A percentile compares a stretch with the other conserved stretches of the same genome.
These are phyloP conservation scores for Quercus rubra DNA, from an alignment of 306 rosid species.

Conservation along the genomic window DNA sequence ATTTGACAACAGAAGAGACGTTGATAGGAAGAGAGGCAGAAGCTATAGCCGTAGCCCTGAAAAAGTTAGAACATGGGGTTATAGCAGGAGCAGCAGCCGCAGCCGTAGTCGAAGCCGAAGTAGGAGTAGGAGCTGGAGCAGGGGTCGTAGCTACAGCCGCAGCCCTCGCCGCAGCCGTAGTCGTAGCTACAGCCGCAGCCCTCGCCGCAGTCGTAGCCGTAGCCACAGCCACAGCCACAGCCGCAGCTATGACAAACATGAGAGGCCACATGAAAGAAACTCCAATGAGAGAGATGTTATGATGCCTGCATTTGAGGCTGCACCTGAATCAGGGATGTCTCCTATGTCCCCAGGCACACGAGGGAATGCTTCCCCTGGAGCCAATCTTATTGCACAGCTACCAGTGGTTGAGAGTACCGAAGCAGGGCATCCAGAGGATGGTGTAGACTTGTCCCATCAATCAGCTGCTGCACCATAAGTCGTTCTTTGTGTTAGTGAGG, in stretches of 20 bases:
- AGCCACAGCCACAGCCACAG: slow-evolving; percentile 28
- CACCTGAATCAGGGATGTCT: slow-evolving; percentile 34
- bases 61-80: slow-evolving; percentile 90
- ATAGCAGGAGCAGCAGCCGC: slow-evolving; percentile 34
- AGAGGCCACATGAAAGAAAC: slow-evolving; percentile 28
- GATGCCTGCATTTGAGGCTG: slow-evolving; percentile 31
- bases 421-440: slow-evolving; percentile 33
- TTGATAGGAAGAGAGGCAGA: slow-evolving; percentile 65
- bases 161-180: slow-evolving; percentile 45
- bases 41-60: slow-evolving; percentile 89
- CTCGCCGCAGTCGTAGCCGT: slow-evolving; percentile 41
- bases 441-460: slow-evolving; percentile 24
- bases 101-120: slow-evolving; percentile 40
- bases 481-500: slow-evolving; percentile 14
- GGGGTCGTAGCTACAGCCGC: slow-evolving; percentile 51
- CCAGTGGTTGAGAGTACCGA: slow-evolving; percentile 28
- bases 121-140: slow-evolving; percentile 37
- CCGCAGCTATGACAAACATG: slow-evolving; percentile 37
- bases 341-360: slow-evolving; percentile 31
- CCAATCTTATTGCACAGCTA: slow-evolving; percentile 27
- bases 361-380: slow-evolving; percentile 26
- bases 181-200: slow-evolving; percentile 38
- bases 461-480: slow-evolving; percentile 26
- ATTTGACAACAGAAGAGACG: slow-evolving; percentile 74
- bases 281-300: slow-evolving; percentile 31